A percentile compares a stretch with the other conserved stretches of the same genome.
phyloP scores from a whole-genome alignment of 140 eudicot species.

The Artemisia princeps region DNA sequence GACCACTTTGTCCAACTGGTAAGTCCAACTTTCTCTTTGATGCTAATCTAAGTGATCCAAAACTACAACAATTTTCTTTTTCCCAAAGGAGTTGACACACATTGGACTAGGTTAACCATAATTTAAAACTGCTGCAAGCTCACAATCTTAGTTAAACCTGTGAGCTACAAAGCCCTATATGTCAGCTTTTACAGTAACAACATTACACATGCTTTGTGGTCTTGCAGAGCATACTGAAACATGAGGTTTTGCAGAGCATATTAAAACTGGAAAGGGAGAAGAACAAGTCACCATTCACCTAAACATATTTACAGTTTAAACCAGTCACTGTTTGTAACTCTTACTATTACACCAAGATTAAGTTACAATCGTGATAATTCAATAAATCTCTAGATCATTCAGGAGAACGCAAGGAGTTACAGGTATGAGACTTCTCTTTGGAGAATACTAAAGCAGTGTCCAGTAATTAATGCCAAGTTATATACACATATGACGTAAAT shows the following conservation, averaged over 20 bases:
- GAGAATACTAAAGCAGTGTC: neutral
- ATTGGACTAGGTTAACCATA: too few species aligned
- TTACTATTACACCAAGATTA: neutral
- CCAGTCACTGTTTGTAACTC: conserved; percentile 18
- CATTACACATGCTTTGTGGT: conserved; percentile 8
- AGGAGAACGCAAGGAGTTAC: neutral
- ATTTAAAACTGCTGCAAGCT: too few species aligned
- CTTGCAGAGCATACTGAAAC: conserved; percentile 2
- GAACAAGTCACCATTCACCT: neutral
- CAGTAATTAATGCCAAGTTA: conserved; percentile 1
- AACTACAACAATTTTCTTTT: too few species aligned
- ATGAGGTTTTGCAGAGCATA: conserved; percentile 11
- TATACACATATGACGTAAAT: conserved; percentile 3
- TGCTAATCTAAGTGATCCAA: too few species aligned
- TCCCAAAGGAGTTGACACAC: too few species aligned
- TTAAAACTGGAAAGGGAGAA: neutral
- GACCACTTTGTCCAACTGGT: too few species aligned
- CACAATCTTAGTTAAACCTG: neutral
- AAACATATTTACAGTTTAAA: neutral
- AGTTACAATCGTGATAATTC: conserved; percentile 1
- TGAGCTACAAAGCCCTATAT: neutral
- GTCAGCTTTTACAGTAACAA: neutral
- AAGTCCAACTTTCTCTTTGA: too few species aligned
- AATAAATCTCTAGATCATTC: neutral
- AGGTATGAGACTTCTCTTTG: conserved; percentile 5